Conservation (phyloP, 1,139 yeast genomes). For the Keqinozyma sinolaborantium region DNA sequence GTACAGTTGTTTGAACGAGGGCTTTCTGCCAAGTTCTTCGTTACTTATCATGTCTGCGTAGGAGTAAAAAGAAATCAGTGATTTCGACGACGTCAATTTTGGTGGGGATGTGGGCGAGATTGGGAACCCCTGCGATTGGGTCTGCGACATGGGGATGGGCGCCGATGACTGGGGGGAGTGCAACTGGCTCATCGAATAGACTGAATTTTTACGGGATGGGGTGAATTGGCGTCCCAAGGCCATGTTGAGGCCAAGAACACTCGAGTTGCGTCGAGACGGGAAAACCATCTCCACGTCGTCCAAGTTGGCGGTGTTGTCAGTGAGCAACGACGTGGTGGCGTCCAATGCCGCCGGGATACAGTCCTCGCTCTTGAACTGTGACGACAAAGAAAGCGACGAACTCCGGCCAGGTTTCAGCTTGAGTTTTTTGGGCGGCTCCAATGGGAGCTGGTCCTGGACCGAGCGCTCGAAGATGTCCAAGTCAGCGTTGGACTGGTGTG, state of each 20-base stretch:
- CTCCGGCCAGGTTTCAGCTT: slow-evolving; percentile 25
- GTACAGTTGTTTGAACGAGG: slow-evolving; percentile 39
- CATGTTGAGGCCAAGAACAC: slow-evolving; percentile 56
- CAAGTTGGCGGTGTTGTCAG: slow-evolving; percentile 53
- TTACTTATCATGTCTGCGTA: slow-evolving; percentile 75
- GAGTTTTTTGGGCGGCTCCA: slow-evolving; percentile 4
- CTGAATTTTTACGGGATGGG: slow-evolving; percentile 41
- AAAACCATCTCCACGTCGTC: slow-evolving; percentile 70
- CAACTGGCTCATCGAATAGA: slow-evolving; percentile 26
- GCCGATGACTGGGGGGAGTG: slow-evolving; percentile 7
- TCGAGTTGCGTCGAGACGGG: slow-evolving; percentile 55
- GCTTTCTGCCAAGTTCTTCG: slow-evolving; percentile 61
- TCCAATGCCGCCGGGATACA: slow-evolving; percentile 82
- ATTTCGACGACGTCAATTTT: slow-evolving; percentile 36
- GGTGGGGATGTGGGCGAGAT: slow-evolving; percentile 34
- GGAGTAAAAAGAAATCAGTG: slow-evolving; percentile 67
- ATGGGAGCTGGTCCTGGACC: slow-evolving; percentile 44
- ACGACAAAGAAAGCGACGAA: slow-evolving; percentile 23
- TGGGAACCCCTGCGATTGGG: slow-evolving; percentile 7
- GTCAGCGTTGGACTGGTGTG: slow-evolving; percentile 6
- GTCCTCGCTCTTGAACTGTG: slow-evolving; percentile 49
- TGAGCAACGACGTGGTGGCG: slow-evolving; percentile 65
- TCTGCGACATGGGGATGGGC: slow-evolving; percentile 5
- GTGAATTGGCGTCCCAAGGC: slow-evolving; percentile 50
- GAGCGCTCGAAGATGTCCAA: slow-evolving; percentile 54